These are phyloP conservation scores for Arbutus unedo DNA, from an alignment of 148 eudicot genomes.

Conservation along the genomic window DNA sequence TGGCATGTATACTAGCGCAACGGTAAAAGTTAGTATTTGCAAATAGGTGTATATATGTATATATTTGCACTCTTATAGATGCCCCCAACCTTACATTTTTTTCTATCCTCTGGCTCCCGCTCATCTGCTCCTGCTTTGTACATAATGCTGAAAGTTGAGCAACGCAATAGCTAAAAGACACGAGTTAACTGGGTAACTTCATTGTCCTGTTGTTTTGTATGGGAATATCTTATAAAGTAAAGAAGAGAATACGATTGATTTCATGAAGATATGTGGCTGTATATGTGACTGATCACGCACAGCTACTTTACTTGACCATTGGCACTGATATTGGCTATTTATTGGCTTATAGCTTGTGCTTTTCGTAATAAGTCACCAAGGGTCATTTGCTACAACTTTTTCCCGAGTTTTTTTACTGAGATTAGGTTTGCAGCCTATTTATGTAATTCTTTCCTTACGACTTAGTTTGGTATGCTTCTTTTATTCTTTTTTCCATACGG, in stretches of 20 bases:
- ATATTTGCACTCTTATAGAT: no score
- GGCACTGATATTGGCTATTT: no score
- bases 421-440: background rate
- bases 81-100: no score
- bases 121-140: no score
- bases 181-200: background rate
- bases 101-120: no score
- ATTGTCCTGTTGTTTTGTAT: background rate
- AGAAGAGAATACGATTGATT: background rate
- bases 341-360: background rate
- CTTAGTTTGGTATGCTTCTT: background rate
- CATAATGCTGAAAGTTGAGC: background rate
- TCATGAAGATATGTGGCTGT: background rate
- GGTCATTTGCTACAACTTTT: background rate
- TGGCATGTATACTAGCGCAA: no score
- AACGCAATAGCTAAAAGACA: background rate
- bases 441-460: background rate
- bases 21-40: no score
- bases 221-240: background rate
- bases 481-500: background rate
- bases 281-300: background rate
- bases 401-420: background rate
- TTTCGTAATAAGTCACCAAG: background rate
- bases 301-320: background rate
- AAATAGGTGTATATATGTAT: no score